phyloP scores from a whole-genome alignment of 176 grass and related monocot species.

The Rhipidocladum racemiflorum region DNA sequence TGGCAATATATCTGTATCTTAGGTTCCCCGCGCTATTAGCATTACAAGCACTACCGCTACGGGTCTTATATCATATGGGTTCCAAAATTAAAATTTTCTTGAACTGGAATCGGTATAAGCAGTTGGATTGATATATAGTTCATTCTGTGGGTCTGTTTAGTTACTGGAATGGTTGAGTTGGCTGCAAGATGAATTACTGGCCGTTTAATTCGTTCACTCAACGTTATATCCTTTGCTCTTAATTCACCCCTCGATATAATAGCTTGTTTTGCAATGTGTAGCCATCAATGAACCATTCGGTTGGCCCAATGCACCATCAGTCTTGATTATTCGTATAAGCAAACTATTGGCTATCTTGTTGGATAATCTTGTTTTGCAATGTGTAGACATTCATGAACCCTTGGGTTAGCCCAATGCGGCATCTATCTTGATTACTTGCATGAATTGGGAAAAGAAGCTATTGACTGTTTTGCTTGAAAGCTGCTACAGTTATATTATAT shows the following conservation, averaged over 20 bases:
- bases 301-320: neutral
- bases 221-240: neutral
- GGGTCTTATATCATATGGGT: neutral
- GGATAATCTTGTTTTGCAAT: neutral
- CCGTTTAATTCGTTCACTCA: neutral
- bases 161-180: neutral
- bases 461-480: neutral
- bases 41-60: neutral
- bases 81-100: too few species aligned
- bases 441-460: neutral
- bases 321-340: neutral
- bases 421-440: neutral
- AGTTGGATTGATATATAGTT: neutral
- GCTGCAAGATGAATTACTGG: neutral
- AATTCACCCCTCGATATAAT: neutral
- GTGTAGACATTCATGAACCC: neutral
- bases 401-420: neutral
- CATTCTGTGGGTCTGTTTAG: neutral
- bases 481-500: neutral
- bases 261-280: neutral
- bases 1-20: neutral
- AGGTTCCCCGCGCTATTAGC: neutral
- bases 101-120: neutral
- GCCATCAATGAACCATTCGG: neutral
- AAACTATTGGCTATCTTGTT: neutral